Percentiles rank a stretch among this genome's conserved stretches.
These are phyloP conservation scores for Pythium scleroteichum DNA, from an alignment of 352 stramenopile genomes.

Conservation along the genomic window DNA sequence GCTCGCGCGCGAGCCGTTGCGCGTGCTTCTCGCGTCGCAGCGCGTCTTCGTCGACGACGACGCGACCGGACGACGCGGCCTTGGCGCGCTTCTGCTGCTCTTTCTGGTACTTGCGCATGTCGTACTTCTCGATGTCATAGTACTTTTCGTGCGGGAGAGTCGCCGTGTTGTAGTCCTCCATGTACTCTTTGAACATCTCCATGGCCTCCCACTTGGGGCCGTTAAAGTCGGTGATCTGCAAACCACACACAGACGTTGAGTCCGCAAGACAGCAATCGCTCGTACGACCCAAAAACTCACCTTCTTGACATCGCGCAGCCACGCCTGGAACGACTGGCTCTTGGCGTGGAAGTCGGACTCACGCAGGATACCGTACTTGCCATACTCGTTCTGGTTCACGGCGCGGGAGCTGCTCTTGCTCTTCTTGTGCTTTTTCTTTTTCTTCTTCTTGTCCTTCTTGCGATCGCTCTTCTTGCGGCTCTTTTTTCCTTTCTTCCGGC, in stretches of 20 bases:
- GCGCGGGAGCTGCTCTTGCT: conserved; percentile 31
- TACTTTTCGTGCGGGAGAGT: conserved; percentile 97
- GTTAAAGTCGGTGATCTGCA: conserved; percentile 76
- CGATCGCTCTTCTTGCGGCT: conserved; percentile 20
- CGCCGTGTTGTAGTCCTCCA: conserved; percentile 98
- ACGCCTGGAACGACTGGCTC: conserved; percentile 94
- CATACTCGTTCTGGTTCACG: conserved; percentile 92
- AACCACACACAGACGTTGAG: no score
- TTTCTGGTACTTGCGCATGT: conserved; percentile 93
- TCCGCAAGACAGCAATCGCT: no score
- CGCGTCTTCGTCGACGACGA: conserved; percentile 54
- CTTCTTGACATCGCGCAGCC: conserved; percentile 93
- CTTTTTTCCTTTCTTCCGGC: conserved; percentile 30
- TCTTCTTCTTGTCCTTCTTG: conserved; percentile 24
- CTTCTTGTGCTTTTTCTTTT: conserved; percentile 20
- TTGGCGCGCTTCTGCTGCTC: conserved; percentile 53
- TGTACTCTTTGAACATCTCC: conserved; percentile 92
- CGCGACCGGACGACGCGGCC: conserved; percentile 1
- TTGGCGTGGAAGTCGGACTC: conserved; percentile 92
- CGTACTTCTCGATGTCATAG: conserved; percentile 98
- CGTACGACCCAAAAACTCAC: conserved; percentile 29
- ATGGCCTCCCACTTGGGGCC: conserved; percentile 87
- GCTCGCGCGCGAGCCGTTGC: conserved; percentile 56
- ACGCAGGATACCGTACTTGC: conserved; percentile 96
- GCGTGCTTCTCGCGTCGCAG: conserved; percentile 59